Evolutionary conservation across 495 filamentous ascomycete species (phyloP), one percentile per base, ranked within the genome.

Genomic region (Daldinia loculata): DNA sequence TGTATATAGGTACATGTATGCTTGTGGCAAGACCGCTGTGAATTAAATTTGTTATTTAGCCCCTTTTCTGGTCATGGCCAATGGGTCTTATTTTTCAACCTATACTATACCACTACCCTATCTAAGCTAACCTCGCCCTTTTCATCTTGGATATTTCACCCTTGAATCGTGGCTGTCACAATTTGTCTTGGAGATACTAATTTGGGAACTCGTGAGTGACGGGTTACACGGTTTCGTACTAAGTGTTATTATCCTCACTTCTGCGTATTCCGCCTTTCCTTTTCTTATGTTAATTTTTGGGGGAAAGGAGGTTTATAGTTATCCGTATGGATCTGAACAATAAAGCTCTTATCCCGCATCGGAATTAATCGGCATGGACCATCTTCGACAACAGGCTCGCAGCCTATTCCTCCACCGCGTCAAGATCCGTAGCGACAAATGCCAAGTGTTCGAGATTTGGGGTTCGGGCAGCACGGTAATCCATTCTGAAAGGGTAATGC

Each of bases 401-500:
- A 57, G 1, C 5, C n/a, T 8, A 1, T 65, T 61, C n/a, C 56
- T 65, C 26, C 26, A 22, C 15, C 8, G 8, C 4, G 15, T 61
- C 7, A 0, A 29, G 1, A 29, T 26, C 26, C 5, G 8, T 2
- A 30, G 1, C 8, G 9, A 27, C 6, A 19, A 59, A 36, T 70
- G 39, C n/a, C 6, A 50, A 2, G 56, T 57, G n/a, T 9, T 30
- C 19, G 67, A 70, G 29, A 61, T 70, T 5, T 17, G 14, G 2
- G 56, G 39, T 7, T 56, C 56, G 9, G 50, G 17, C 6, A 27
- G 19, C 22, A 19, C 48, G 5, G 29, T 56, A 12, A 32, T 39
- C 14, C 15, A 15, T 34, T 64, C 55, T 24, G 48, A 72, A 26
- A 50, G 24, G 24, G 29, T 32, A 14, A 56, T 69, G 30, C 15